Percentiles rank a stretch among this genome's conserved stretches.
Evolutionary conservation across 345 rosid species (phyloP).

Genomic region (Aquilaria malaccensis): DNA sequence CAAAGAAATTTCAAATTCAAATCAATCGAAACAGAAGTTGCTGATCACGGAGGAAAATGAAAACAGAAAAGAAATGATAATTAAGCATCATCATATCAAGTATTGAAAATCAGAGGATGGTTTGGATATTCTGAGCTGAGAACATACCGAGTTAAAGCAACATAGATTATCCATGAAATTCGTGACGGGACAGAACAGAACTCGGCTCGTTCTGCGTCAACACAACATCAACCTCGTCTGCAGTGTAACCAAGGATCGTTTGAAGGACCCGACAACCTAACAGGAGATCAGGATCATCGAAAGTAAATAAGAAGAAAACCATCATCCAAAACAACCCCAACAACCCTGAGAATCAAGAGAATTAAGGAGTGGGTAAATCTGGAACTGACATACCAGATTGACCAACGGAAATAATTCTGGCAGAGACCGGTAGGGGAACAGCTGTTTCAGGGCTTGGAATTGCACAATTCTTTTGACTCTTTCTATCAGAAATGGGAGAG

Average conservation of each 20-base stretch:
- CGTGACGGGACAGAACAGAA: conserved; percentile 6
- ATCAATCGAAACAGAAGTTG: too few relatives aligned
- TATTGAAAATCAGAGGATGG: not conserved
- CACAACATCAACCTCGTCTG: conserved; percentile 19
- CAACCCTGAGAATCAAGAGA: not conserved
- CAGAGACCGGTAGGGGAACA: not conserved
- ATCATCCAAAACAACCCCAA: conserved; percentile 13
- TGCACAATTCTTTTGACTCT: conserved; percentile 16
- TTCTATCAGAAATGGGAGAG: not conserved
- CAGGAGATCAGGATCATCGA: not conserved
- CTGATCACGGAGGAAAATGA: not conserved
- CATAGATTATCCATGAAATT: conserved; percentile 33
- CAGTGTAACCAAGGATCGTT: not conserved
- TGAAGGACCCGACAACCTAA: conserved; percentile 13
- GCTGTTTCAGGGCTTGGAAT: conserved; percentile 3
- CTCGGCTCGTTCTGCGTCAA: conserved; percentile 14
- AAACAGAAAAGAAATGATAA: not conserved
- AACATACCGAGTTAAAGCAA: conserved; percentile 33
- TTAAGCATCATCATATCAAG: not conserved
- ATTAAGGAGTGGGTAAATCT: conserved; percentile 8
- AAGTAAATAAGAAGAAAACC: not conserved
- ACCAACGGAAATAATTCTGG: conserved; percentile 9
- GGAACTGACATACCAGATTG: conserved; percentile 13
- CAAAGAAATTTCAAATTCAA: too few relatives aligned
- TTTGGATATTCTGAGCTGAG: conserved; percentile 21